phyloP scores from a whole-genome alignment of 768 basidiomycete genomes.

The Asterophora parasitica region DNA sequence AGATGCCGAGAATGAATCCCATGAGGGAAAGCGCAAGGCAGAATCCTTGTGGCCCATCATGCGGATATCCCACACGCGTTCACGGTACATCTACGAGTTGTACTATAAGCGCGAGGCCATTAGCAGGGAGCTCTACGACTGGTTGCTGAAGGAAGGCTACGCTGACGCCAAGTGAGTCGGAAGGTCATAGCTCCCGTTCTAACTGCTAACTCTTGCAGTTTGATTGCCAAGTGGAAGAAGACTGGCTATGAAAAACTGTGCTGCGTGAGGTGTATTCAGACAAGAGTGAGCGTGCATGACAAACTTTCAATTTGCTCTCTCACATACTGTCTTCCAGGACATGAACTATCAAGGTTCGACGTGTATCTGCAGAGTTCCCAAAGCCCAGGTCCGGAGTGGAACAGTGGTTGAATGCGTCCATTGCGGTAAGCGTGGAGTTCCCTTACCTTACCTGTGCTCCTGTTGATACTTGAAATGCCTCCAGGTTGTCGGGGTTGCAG shows the following conservation, averaged over 20 bases:
- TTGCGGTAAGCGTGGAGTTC: slow-evolving; percentile 67
- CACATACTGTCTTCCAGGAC: slow-evolving; percentile 48
- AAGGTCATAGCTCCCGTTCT: neutral
- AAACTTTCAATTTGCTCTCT: slow-evolving; percentile 4
- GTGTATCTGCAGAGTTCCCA: slow-evolving; percentile 96
- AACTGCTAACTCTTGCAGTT: slow-evolving; percentile 36
- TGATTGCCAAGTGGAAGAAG: slow-evolving; percentile 99
- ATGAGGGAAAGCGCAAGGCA: slow-evolving; percentile 95
- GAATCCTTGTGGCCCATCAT: slow-evolving; percentile 97
- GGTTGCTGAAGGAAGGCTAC: slow-evolving; percentile 96
- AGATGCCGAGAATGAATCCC: slow-evolving; percentile 96
- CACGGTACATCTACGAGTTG: slow-evolving; percentile 95
- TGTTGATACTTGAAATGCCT: slow-evolving; percentile 7
- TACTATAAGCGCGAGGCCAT: slow-evolving; percentile 99
- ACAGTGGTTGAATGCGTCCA: slow-evolving; percentile 96
- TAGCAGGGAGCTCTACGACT: slow-evolving; percentile 89
- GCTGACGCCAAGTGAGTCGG: slow-evolving; percentile 86
- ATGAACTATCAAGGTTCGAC: slow-evolving; percentile 99
- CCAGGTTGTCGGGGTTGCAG: slow-evolving; percentile 88
- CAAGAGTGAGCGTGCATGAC: slow-evolving; percentile 48
- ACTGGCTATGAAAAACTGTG: slow-evolving; percentile 97
- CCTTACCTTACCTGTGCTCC: slow-evolving; percentile 4
- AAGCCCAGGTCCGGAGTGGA: slow-evolving; percentile 83
- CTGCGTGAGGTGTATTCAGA: slow-evolving; percentile 95
- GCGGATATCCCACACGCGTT: slow-evolving; percentile 95